These are phyloP conservation scores for Annulohypoxylon maeteangense DNA, from an alignment of 495 filamentous ascomycete species.

Conservation along the genomic window DNA sequence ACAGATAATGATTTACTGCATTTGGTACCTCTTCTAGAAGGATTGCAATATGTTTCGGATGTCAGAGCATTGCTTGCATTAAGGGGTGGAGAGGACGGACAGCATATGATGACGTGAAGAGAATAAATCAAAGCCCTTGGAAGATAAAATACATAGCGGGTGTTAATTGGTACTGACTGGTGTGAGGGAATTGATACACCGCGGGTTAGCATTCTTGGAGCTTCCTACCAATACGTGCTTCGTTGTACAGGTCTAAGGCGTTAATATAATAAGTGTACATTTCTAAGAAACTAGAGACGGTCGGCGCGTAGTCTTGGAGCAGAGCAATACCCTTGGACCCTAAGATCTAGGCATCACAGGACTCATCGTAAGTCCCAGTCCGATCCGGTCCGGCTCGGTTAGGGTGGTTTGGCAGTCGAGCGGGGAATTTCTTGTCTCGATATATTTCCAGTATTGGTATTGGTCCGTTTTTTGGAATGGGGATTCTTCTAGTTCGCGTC, in stretches of 20 bases:
- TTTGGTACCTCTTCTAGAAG: slow-evolving; percentile 92
- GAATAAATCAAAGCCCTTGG: slow-evolving; percentile 27
- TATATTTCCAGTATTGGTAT: background rate
- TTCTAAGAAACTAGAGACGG: slow-evolving; percentile 7
- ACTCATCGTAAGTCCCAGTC: slow-evolving; percentile 13
- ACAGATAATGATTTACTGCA: slow-evolving; percentile 92
- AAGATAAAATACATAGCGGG: slow-evolving; percentile 35
- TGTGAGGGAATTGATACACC: slow-evolving; percentile 34
- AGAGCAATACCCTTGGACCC: background rate
- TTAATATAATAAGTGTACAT: slow-evolving; percentile 39
- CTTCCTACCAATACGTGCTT: slow-evolving; percentile 24
- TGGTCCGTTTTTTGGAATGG: background rate
- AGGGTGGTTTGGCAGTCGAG: background rate
- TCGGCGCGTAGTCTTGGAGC: background rate
- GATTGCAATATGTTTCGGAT: slow-evolving; percentile 94
- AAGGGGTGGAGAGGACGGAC: slow-evolving; percentile 80
- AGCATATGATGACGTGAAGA: slow-evolving; percentile 57
- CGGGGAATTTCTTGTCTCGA: slow-evolving; percentile 1
- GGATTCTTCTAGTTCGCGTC: slow-evolving; percentile 20
- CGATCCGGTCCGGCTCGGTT: slow-evolving; percentile 9
- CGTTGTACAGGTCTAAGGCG: slow-evolving; percentile 31
- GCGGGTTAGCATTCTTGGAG: slow-evolving; percentile 31
- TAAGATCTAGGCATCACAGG: background rate
- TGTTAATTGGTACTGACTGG: slow-evolving; percentile 37
- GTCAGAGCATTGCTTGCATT: slow-evolving; percentile 89